Percentiles rank a stretch among this genome's conserved stretches.
Evolutionary conservation across 179 eudicot genomes (phyloP).

Genomic region (Beta lomatogona): DNA sequence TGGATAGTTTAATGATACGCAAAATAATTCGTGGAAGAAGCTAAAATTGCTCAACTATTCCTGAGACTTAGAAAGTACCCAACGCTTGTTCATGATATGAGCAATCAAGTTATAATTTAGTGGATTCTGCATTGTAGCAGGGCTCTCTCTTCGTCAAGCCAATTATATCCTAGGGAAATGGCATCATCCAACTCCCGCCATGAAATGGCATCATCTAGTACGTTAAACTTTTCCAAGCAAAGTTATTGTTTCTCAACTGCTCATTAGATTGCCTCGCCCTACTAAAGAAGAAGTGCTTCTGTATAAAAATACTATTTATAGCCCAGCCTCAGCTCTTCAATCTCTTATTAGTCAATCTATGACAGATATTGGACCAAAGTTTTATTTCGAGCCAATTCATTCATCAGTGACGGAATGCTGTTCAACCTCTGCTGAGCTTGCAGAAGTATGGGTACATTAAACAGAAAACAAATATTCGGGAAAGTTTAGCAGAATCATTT

Average conservation of each 20-base stretch:
- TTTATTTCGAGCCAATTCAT: neutral
- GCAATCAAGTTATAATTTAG: neutral
- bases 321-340: neutral
- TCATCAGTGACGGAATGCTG: neutral
- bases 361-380: neutral
- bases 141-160: neutral
- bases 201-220: neutral
- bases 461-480: neutral
- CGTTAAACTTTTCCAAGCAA: neutral
- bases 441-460: neutral
- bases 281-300: neutral
- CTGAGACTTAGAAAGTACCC: neutral
- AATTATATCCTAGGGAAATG: neutral
- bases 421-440: neutral
- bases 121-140: neutral
- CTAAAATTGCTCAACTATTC: neutral
- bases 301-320: neutral
- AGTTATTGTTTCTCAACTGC: neutral
- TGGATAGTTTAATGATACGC: neutral
- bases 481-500: neutral
- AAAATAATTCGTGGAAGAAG: neutral
- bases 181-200: neutral
- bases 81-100: neutral
- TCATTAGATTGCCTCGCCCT: neutral
- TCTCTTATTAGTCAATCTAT: neutral